Evolutionary conservation across 192 early-diverging fungal species (phyloP), one percentile per base, ranked within the genome.

Genomic region (Funneliformis mosseae): DNA sequence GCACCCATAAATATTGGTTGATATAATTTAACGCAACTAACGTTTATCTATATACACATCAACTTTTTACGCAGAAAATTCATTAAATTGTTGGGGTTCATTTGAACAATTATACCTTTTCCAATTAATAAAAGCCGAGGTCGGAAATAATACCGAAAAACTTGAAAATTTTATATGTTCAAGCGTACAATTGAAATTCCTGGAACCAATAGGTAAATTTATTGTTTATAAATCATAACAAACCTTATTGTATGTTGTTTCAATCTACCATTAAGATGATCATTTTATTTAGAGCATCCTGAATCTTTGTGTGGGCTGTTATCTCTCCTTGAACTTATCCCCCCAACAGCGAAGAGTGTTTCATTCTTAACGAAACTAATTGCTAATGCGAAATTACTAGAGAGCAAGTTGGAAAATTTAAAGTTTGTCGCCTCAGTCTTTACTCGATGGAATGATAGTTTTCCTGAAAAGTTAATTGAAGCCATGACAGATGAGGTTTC

Each of bases 81-180:
- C 41, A n/a, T 18, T 70, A 21, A 41, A 43, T 42, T 70, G 6
- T 43, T 73, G 71, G 71, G 71, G 39, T 16, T 50, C 42, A 14
- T 73, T 73, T 73, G 71, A 73, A 23, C 71, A 73, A 46, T 28
- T 73, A 18, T 48, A 28, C 10, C 23, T 73, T 23, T 73, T 73
- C 14, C 21, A 73, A 41, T 73, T 73, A 10, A 48, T 73, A 48
- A 45, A 28, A 73, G 42, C 71, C n/a, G 71, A 73, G 6, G 9
- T 23, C 5, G 71, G 71, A 5, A 28, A 48, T 18, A 39, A 73
- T 55, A 8, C 16, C 7, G 27, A 73, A 27, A 23, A 73, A 25
- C 10, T 46, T 48, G 71, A 73, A 73, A 8, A 73, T 28, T 28
- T 73, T 16, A 73, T 73, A 25, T 14, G 25, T 48, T 48, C 71